These are phyloP conservation scores for Trichoderma sp. DNA, from an alignment of 2,329 filamentous ascomycete species.

Conservation along the genomic window DNA sequence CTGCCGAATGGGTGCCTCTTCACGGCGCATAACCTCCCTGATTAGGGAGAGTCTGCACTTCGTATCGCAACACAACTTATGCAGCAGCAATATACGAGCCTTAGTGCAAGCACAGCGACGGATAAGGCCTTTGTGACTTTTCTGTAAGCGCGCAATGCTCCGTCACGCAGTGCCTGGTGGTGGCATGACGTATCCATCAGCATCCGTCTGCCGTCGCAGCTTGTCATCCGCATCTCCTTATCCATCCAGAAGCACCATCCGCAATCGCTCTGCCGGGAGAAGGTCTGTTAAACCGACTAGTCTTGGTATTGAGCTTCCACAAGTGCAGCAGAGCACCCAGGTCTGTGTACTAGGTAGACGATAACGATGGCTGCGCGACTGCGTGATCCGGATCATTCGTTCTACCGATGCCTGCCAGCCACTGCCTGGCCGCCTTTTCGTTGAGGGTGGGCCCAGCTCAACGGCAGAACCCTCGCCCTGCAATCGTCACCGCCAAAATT, in stretches of 20 bases:
- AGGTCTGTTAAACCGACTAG: neutral
- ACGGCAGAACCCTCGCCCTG: conserved; percentile 22
- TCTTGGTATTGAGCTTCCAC: neutral
- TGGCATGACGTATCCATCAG: conserved; percentile 24
- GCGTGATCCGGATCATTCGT: conserved; percentile 25
- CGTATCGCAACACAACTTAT: conserved; percentile 10
- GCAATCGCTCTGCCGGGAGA: neutral
- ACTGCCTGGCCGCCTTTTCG: conserved; percentile 9
- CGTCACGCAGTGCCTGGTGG: conserved; percentile 12
- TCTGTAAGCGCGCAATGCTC: conserved; percentile 12
- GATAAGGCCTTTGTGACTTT: neutral
- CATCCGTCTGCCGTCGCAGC: neutral
- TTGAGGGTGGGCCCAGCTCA: conserved; percentile 22
- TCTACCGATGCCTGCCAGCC: conserved; percentile 3
- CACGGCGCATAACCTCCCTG: conserved; percentile 12
- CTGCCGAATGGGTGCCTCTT: conserved; percentile 24
- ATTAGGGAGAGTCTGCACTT: conserved; percentile 6
- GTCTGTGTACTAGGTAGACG: neutral
- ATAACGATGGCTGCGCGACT: neutral
- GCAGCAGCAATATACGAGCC: conserved; percentile 8
- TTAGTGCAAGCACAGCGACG: neutral
- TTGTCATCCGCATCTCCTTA: neutral
- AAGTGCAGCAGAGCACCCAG: neutral
- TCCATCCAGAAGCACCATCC: neutral
- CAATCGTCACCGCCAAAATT: conserved; percentile 23